Percentiles rank a stretch among this genome's conserved stretches.
Conservation (phyloP, 2,329 filamentous ascomycete genomes). For the Lachnellula occidentalis region DNA sequence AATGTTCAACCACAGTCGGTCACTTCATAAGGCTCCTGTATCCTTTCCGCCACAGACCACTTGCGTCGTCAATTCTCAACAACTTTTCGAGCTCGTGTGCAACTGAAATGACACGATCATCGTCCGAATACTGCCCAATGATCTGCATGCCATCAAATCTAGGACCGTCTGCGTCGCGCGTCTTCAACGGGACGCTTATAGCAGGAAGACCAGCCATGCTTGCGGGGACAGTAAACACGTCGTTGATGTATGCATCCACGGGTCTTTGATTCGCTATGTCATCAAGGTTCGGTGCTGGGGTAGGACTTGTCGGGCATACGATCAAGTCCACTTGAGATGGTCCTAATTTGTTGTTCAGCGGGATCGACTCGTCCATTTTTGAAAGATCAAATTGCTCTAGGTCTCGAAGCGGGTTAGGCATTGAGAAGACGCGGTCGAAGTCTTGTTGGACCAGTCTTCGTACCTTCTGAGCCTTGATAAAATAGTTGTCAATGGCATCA, state of each 20-base stretch:
- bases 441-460: constrained; percentile 78
- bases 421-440: constrained; percentile 73
- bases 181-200: constrained; percentile 69
- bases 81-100: constrained; percentile 37
- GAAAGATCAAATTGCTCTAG: constrained; percentile 50
- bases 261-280: constrained; percentile 50
- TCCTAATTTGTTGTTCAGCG: constrained; percentile 50
- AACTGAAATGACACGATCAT: constrained; percentile 55
- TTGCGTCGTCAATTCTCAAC: background rate
- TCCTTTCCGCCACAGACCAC: background rate
- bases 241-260: constrained; percentile 81
- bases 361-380: constrained; percentile 50
- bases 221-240: constrained; percentile 92
- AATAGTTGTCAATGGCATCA: constrained; percentile 91
- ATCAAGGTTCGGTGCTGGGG: constrained; percentile 59
- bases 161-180: constrained; percentile 22
- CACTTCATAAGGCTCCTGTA: background rate
- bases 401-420: constrained; percentile 61
- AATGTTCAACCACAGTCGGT: background rate
- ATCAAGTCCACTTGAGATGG: constrained; percentile 74
- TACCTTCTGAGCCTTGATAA: constrained; percentile 86
- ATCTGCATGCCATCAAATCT: constrained; percentile 61
- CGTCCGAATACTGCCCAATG: constrained; percentile 77
- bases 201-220: constrained; percentile 88
- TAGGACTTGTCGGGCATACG: constrained; percentile 81